Base-by-base conservation (phyloP, 495 filamentous ascomycete species). In the Aspergillus nanangensis region DNA sequence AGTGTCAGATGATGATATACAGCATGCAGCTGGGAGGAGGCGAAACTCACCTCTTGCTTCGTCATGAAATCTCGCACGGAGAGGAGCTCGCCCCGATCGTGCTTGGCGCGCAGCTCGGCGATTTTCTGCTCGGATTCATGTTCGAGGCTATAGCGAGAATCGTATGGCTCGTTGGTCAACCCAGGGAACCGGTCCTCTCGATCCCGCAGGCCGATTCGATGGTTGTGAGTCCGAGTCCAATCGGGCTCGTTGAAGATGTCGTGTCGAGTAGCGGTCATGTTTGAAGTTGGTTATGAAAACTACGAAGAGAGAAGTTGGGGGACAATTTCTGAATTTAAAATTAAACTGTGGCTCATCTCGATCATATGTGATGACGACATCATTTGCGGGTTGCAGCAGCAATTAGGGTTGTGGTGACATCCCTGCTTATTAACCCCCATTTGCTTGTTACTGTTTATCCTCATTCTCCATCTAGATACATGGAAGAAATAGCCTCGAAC, bases 81-180 rank as follows among this genome's bases (percentile, higher is more conserved):
- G 3, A 57, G 22, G 21, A 53, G 25, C 4, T 45, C 47, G 5
- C 43, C 50, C 11, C 34, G 39, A n/a, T 50, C 27, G 17, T 42
- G 50, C 47, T 56, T 52, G 35, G 54, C 32, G 35, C 48, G 13
- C 33, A 52, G 29, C 19, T 53, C 45, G 13, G 45, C 11, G 19
- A 62, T 24, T 41, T 62, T 60, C 34, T 56, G 52, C 19, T 53
- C 44, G 38, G 55, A 53, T 8, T 40, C 15, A 15, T 53, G 32
- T 15, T 48, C 39, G 20, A 48, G 44, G 18, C 41, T 44, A 19
- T 15, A 44, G 8, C 38, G 35, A 15, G 24, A 23, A 2, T 53
- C 55, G 15, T 57, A 50, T 4, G 47, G 50, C 3, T 24, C 8
- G 14, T 58, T 44, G 8, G 55, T 58, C 19, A 54, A 23, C 1